Base-by-base conservation (phyloP, 2,329 filamentous ascomycete species). In the Pestalotiopsis sp. region DNA sequence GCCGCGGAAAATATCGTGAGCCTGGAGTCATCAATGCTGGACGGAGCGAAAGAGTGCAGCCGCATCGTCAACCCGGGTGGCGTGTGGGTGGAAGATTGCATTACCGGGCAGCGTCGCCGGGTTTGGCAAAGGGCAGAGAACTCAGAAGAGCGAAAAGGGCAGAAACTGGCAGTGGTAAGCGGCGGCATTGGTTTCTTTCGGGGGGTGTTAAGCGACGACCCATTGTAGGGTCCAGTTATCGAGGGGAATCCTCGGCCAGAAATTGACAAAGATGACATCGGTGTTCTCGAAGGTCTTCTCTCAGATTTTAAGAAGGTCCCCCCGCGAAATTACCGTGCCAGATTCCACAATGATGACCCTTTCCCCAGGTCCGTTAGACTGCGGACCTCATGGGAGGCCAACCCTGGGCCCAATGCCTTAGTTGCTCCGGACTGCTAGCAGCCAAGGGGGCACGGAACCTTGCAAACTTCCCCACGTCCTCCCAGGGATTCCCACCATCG, bases 361-460 rank as follows among this genome's bases (percentile, higher is more conserved):
- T 62, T 62, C 59, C 59, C 59, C 59, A 62, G 59, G 36, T 40
- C 59, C 59, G 59, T 62, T 62, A 62, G 59, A 62, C 31, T 36
- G 36, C 27, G 59, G 36, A 40, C 17, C 38, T 31, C 45, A 52
- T 52, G 45, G 4, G 45, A 52, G 45, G 45, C 17, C 45, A 52
- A 52, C 45, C 45, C 45, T 52, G 45, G 17, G n/a, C 31, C 31
- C 31, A 36, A 36, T 36, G 31, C 6, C 31, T 36, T 52, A 52
- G 45, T n/a, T 52, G 45, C 45, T 52, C 45, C 45, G 45, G 45
- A 23, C 45, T n/a, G 20, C 31, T 36, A 11, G 17, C 45, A 52
- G 45, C 45, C 45, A 52, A 52, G 17, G 45, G 20, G 45, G 45
- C 45, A 52, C 45, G 45, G 45, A 52, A 52, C 45, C 45, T 52